Base-by-base conservation (phyloP, 225 moss, liverwort and hornwort species). In the Ulota crispa region DNA sequence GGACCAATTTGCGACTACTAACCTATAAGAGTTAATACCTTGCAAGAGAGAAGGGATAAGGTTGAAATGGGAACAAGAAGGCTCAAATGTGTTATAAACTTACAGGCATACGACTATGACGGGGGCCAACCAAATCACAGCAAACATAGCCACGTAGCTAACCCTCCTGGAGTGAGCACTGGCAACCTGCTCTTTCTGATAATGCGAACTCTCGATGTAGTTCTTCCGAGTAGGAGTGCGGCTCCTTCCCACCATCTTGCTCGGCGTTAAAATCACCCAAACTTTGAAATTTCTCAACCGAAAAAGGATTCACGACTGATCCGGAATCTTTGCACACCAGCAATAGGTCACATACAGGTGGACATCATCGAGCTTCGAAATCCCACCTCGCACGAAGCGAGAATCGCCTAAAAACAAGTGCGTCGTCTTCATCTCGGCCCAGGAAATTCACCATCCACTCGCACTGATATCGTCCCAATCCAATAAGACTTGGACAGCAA, bases 61-160 rank as follows among this genome's bases (percentile, higher is more conserved):
- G 52, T 41, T 75, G 30, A 39, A 57, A 37, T 45, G 45, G 54
- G 31, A 78, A 81, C 5, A 74, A 70, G 55, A 71, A 50, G 74
- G 65, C n/a, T 24, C 37, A 45, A 70, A 62, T 34, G 37, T 47
- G 52, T 67, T 32, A 59, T 24, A 10, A 67, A 76, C 95, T 92
- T 88, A 97, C 95, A 97, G 62, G 70, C 88, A 93, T 19, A 95
- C 66, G 81, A 92, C 95, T 80, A 92, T 65, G 5, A 86, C 77
- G 26, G 96, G 95, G 83, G 91, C 89, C 45, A 89, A 32, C 75
- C 91, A 72, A 63, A 93, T 86, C 43, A 92, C 79, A 61, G 73
- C 72, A 15, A 68, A 53, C 92, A 95, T 95, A 5, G 75, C 84
- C 36, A 89, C 66, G 80, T 86, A 85, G 36, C 85, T 89, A 32